phyloP scores from a whole-genome alignment of 164 flowering plant genomes.

The Macadamia integrifolia region DNA sequence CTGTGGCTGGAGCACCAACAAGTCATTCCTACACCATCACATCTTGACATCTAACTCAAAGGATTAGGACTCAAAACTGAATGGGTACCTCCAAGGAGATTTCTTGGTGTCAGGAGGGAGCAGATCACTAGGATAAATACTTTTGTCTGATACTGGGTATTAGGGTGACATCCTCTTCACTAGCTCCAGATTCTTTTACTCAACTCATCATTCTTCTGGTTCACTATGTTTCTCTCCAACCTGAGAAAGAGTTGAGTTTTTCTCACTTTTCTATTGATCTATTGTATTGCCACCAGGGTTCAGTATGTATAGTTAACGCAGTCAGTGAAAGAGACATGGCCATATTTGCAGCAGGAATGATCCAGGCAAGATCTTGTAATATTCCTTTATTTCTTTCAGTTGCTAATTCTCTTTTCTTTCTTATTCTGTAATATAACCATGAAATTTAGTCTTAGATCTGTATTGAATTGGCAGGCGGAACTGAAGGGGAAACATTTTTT shows the following conservation, averaged over 20 bases:
- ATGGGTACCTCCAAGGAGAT: too few relatives aligned
- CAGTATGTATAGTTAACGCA: constrained; percentile 90
- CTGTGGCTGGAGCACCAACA: too few relatives aligned
- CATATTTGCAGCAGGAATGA: constrained; percentile 97
- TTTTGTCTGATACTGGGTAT: too few relatives aligned
- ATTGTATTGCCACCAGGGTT: constrained; percentile 50
- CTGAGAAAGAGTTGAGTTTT: background rate
- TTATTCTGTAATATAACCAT: background rate
- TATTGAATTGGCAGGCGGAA: constrained; percentile 59
- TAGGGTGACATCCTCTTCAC: too few relatives aligned
- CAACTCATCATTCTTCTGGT: background rate
- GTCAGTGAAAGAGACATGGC: constrained; percentile 97
- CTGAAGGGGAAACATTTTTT: constrained; percentile 76
- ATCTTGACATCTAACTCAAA: too few relatives aligned
- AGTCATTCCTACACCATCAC: too few relatives aligned
- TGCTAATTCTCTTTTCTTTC: background rate
- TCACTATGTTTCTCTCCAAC: background rate
- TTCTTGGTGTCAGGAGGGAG: too few relatives aligned
- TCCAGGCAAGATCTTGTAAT: constrained; percentile 43
- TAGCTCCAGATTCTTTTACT: too few relatives aligned
- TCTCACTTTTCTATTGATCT: background rate
- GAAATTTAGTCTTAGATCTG: constrained; percentile 3
- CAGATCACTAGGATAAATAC: too few relatives aligned
- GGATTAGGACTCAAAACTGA: too few relatives aligned
- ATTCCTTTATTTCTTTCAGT: background rate